Conservation (phyloP, 2,329 filamentous ascomycete species). For the Fusarium subtropicale region DNA sequence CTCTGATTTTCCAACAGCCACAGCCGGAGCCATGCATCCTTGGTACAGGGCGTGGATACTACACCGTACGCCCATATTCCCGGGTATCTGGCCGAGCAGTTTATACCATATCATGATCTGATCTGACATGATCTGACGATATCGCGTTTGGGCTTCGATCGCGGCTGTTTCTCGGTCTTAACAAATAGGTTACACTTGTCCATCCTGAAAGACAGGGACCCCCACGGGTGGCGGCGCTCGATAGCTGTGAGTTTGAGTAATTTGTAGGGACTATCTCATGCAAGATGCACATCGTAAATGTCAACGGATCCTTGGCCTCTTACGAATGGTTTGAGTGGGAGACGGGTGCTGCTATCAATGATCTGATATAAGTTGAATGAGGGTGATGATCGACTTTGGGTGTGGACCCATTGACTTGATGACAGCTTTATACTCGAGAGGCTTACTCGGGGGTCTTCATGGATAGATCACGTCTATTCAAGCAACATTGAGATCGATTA, state of each 20-base stretch:
- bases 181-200: background rate
- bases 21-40: background rate
- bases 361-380: slow-evolving; percentile 27
- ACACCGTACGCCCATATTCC: slow-evolving; percentile 7
- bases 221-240: slow-evolving; percentile 8
- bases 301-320: slow-evolving; percentile 5
- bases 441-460: background rate
- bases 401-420: slow-evolving; percentile 18
- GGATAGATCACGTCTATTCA: background rate
- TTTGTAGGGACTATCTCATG: background rate
- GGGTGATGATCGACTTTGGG: slow-evolving; percentile 24
- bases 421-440: background rate
- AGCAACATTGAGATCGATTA: background rate
- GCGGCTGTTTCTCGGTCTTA: slow-evolving; percentile 34
- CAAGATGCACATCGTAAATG: slow-evolving; percentile 1
- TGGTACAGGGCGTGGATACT: slow-evolving; percentile 1
- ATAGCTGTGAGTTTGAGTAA: background rate
- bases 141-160: slow-evolving; percentile 6
- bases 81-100: slow-evolving; percentile 35
- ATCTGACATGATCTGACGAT: slow-evolving; percentile 32
- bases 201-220: background rate
- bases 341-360: slow-evolving; percentile 9
- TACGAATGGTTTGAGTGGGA: background rate
- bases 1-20: slow-evolving; percentile 9
- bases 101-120: slow-evolving; percentile 30